A percentile compares a stretch with the other conserved stretches of the same genome.
These are phyloP conservation scores for Lentinula novae-zelandiae DNA, from an alignment of 1,284 basidiomycete species.

Conservation along the genomic window DNA sequence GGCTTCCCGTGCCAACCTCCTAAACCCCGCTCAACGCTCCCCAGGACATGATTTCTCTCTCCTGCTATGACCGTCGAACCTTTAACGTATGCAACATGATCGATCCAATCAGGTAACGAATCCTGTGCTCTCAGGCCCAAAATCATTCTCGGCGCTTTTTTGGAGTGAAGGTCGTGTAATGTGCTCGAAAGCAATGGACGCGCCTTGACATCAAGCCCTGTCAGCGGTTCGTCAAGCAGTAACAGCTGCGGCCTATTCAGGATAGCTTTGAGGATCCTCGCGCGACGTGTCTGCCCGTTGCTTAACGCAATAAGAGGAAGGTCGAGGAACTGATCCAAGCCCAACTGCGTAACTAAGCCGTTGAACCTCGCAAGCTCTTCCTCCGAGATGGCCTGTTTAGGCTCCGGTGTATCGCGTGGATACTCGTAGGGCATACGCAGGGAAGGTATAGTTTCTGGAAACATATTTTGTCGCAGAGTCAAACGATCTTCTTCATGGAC, in stretches of 20 bases:
- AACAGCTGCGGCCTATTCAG: slow-evolving; percentile 54
- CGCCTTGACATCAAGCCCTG: slow-evolving; percentile 66
- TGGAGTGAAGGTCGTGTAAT: slow-evolving; percentile 55
- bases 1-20: background rate
- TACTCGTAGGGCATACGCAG: slow-evolving; percentile 27
- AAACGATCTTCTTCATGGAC: slow-evolving; percentile 77
- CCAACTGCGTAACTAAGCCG: slow-evolving; percentile 48
- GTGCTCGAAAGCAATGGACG: slow-evolving; percentile 56
- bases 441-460: slow-evolving; percentile 42
- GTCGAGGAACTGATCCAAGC: slow-evolving; percentile 64
- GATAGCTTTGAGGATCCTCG: slow-evolving; percentile 80
- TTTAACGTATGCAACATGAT: slow-evolving; percentile 66
- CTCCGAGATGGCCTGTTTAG: slow-evolving; percentile 20
- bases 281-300: slow-evolving; percentile 90
- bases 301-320: slow-evolving; percentile 80
- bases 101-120: slow-evolving; percentile 79
- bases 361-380: slow-evolving; percentile 41
- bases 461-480: slow-evolving; percentile 72
- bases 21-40: slow-evolving; percentile 10
- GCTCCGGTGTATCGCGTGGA: slow-evolving; percentile 20
- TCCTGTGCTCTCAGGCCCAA: slow-evolving; percentile 82
- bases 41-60: slow-evolving; percentile 35
- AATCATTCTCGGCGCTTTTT: slow-evolving; percentile 58
- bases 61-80: slow-evolving; percentile 46
- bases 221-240: slow-evolving; percentile 83